Evolutionary conservation across 2,329 filamentous ascomycete genomes (phyloP), one percentile per base, ranked within the genome.

Genomic region (Arthrobotrys megalospora): DNA sequence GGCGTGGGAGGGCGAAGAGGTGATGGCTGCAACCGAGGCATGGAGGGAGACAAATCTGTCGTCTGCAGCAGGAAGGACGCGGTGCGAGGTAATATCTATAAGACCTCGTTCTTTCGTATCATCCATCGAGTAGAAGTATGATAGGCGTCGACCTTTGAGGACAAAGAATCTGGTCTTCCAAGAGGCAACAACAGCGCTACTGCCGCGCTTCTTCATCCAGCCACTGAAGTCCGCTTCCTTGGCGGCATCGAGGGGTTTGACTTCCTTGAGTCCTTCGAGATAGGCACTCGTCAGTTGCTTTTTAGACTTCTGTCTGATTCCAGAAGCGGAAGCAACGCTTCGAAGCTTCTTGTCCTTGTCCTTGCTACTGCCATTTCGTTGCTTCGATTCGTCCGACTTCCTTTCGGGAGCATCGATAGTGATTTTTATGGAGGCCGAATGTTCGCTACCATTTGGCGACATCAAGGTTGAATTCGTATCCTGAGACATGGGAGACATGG

Each of bases 131-230:
- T 99, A 99, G 85, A 97, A 99, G 86, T 99, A 99, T 0, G 94
- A 94, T 34, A 99, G 86, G 3, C 96, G 91, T 65, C 95, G 91
- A 34, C 96, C 96, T 82, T 94, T 94, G 73, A 99, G 89, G 6
- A 99, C 91, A 83, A 99, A 99, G n/a, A 98, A 88, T 11, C 96
- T 91, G 11, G 94, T 92, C 83, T 98, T 99, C 96, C 96, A 99
- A 1, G 94, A 97, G 1, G 94, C 94, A 91, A 99, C 97, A 38
- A 98, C 87, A 82, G 95, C 96, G 58, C 79, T 76, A 0, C 93
- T 95, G 76, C 93, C 97, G 85, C 96, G 94, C 88, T 99, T 99
- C 87, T 96, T 98, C 96, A 99, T 99, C 96, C 96, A 99, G 0
- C 96, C 96, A 82, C 91, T 95, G 84, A 97, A 98, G 83, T 99